phyloP scores from a whole-genome alignment of 169 alveolate genomes.

The Pseudocohnilembus persalinus region DNA sequence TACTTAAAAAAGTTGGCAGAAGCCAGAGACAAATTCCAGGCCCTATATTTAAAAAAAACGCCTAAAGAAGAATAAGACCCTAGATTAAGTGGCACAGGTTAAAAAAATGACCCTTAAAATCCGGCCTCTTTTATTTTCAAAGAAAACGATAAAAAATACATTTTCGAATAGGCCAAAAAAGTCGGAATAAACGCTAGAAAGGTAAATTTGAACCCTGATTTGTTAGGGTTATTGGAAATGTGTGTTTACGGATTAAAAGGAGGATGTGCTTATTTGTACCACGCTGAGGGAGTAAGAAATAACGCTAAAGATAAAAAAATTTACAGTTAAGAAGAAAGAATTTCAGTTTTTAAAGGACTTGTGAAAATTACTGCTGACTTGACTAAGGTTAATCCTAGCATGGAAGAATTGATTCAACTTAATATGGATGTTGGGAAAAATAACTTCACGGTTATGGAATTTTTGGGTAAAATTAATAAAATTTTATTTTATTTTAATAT shows the following conservation, averaged over 20 bases:
- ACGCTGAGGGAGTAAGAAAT: background rate
- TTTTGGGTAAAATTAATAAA: background rate
- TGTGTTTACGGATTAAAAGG: background rate
- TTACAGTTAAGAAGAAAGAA: background rate
- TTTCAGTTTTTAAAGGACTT: background rate
- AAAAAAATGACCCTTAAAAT: background rate
- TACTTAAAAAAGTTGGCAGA: background rate
- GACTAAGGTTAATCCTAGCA: background rate
- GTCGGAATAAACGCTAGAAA: background rate
- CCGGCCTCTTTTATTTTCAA: background rate
- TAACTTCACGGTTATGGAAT: background rate
- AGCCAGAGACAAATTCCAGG: background rate
- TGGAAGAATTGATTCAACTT: background rate
- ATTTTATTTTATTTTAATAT: no score
- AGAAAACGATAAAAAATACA: background rate
- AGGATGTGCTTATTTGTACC: background rate
- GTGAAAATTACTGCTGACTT: background rate
- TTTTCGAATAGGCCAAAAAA: background rate
- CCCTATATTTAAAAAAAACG: background rate
- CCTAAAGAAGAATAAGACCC: background rate
- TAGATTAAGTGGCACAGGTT: background rate
- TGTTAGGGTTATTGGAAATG: background rate
- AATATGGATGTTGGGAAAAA: background rate
- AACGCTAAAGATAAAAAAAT: background rate
- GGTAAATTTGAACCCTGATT: background rate